Evolutionary conservation across 2,329 filamentous ascomycete species (phyloP).

Genomic region (Metarhizium rileyi): DNA sequence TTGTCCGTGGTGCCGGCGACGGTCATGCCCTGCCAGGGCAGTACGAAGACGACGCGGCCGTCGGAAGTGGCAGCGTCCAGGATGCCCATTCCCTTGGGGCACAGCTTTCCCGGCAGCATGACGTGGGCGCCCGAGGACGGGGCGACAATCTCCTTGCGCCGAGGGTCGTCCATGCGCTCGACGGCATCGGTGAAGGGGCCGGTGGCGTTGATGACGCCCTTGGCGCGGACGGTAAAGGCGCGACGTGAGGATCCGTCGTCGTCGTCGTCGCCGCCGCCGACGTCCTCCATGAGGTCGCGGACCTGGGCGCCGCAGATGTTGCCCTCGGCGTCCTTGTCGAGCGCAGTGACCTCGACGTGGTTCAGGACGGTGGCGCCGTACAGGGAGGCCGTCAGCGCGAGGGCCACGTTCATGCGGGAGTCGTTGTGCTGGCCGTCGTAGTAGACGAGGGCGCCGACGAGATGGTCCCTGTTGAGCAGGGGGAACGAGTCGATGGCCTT

Average conservation of each 20-base stretch:
- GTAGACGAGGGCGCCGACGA: slow-evolving; percentile 74
- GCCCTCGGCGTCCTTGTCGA: slow-evolving; percentile 62
- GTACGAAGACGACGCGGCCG: slow-evolving; percentile 79
- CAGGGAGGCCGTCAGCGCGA: slow-evolving; percentile 69
- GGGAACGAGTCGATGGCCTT: slow-evolving; percentile 72
- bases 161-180: slow-evolving; percentile 68
- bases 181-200: slow-evolving; percentile 74
- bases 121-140: slow-evolving; percentile 77
- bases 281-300: slow-evolving; percentile 47
- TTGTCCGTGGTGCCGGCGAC: slow-evolving; percentile 77
- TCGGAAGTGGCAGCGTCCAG: slow-evolving; percentile 76
- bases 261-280: no score
- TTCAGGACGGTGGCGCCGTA: slow-evolving; percentile 75
- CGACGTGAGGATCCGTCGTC: slow-evolving; percentile 46
- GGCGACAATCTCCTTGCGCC: slow-evolving; percentile 61
- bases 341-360: slow-evolving; percentile 66
- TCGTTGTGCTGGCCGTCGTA: slow-evolving; percentile 85
- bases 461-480: slow-evolving; percentile 62
- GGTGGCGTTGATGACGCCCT: slow-evolving; percentile 76
- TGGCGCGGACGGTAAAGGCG: slow-evolving; percentile 61
- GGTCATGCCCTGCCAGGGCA: slow-evolving; percentile 80
- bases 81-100: slow-evolving; percentile 70
- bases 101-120: slow-evolving; percentile 70
- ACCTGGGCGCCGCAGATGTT: slow-evolving; percentile 56
- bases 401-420: slow-evolving; percentile 76